phyloP scores from a whole-genome alignment of 345 rosid species.

The Clausena lansium region DNA sequence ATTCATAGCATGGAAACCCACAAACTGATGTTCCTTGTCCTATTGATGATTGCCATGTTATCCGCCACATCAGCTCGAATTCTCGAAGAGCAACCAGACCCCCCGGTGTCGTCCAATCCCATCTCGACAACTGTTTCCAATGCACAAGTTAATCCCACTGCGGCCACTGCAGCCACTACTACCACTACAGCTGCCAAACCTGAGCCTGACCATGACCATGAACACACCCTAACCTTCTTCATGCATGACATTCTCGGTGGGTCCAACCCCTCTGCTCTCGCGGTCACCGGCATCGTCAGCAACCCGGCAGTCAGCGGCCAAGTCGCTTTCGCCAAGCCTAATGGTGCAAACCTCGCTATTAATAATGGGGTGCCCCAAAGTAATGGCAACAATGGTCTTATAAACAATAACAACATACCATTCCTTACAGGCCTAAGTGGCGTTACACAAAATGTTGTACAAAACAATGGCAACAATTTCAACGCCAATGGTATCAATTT shows the following conservation, averaged over 20 bases:
- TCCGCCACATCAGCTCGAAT: neutral
- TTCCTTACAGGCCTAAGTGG: constrained; percentile 40
- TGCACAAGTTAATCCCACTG: neutral
- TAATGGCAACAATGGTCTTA: constrained; percentile 28
- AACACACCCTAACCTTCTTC: constrained; percentile 7
- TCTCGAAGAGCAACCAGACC: neutral
- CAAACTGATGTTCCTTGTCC: neutral
- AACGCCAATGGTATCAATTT: constrained; percentile 10
- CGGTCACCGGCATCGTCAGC: constrained; percentile 33
- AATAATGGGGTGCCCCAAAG: constrained; percentile 23
- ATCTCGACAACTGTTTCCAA: neutral
- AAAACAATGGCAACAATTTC: constrained; percentile 22
- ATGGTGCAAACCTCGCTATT: constrained; percentile 32
- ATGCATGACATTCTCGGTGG: constrained; percentile 50
- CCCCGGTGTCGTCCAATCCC: neutral
- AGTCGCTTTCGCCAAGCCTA: constrained; percentile 37
- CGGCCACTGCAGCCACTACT: neutral
- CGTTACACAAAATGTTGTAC: constrained; percentile 17
- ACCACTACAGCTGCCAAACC: neutral
- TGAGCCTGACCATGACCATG: neutral
- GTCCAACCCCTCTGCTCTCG: constrained; percentile 21
- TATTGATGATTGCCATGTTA: neutral
- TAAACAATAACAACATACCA: constrained; percentile 40
- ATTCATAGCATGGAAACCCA: neutral
- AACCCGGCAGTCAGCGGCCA: constrained; percentile 32